Conservation (phyloP, 2,329 filamentous ascomycete genomes). For the Microascus cirrosus region DNA sequence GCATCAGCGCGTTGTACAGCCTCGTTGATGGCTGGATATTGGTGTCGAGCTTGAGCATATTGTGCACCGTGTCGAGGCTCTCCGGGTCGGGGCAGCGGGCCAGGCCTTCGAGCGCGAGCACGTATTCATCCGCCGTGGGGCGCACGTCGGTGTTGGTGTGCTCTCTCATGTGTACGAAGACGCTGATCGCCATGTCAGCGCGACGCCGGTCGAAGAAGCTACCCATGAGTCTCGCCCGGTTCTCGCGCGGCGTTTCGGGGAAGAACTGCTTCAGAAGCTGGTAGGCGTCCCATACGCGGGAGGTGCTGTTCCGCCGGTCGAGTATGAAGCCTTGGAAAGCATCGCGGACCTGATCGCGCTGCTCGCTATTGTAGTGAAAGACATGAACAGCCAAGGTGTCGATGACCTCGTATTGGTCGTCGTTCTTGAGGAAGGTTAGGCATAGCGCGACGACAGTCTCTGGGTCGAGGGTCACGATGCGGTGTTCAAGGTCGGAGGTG, state of each 20-base stretch:
- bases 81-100: slow-evolving; percentile 42
- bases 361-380: slow-evolving; percentile 56
- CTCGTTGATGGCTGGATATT: slow-evolving; percentile 64
- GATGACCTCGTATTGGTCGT: slow-evolving; percentile 68
- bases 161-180: slow-evolving; percentile 91
- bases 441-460: slow-evolving; percentile 66
- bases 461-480: slow-evolving; percentile 57
- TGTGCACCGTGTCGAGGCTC: slow-evolving; percentile 67
- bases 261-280: slow-evolving; percentile 55
- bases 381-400: slow-evolving; percentile 71
- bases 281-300: slow-evolving; percentile 54
- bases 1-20: slow-evolving; percentile 76
- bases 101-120: slow-evolving; percentile 66
- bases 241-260: slow-evolving; percentile 50
- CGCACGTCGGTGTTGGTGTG: slow-evolving; percentile 51
- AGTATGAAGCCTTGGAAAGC: slow-evolving; percentile 59
- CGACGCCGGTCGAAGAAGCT: slow-evolving; percentile 68
- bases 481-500: slow-evolving; percentile 60
- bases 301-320: slow-evolving; percentile 49
- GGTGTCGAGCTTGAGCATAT: slow-evolving; percentile 91
- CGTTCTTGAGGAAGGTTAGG: slow-evolving; percentile 60
- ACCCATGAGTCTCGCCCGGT: slow-evolving; percentile 66
- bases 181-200: slow-evolving; percentile 72
- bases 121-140: slow-evolving; percentile 65
- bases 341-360: slow-evolving; percentile 55